Percentiles rank a stretch among this genome's conserved stretches.
These are phyloP conservation scores for Penicillium macrosclerotiorum DNA, from an alignment of 495 filamentous ascomycete species.

Conservation along the genomic window DNA sequence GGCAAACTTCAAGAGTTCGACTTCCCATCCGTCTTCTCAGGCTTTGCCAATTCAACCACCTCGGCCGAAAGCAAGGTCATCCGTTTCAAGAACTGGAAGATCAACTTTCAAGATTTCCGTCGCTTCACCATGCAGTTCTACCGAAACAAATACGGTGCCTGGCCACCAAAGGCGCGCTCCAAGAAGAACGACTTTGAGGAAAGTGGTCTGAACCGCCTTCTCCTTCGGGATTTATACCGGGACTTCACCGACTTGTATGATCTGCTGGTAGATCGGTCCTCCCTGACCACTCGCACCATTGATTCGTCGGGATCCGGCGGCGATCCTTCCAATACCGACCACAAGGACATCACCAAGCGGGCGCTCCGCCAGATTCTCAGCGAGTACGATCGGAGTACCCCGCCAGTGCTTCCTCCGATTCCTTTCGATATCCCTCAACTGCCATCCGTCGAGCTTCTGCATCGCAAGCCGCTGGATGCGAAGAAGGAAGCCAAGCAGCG, in stretches of 20 bases:
- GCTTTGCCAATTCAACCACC: slow-evolving; percentile 76
- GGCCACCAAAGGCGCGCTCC: slow-evolving; percentile 87
- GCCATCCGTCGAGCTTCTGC: slow-evolving; percentile 62
- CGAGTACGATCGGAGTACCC: slow-evolving; percentile 84
- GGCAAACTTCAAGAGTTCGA: slow-evolving; percentile 77
- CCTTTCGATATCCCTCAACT: slow-evolving; percentile 86
- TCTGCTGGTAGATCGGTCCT: slow-evolving; percentile 72
- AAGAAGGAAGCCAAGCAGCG: slow-evolving; percentile 69
- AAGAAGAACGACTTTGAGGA: slow-evolving; percentile 93
- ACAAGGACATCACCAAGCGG: slow-evolving; percentile 43
- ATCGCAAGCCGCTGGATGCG: slow-evolving; percentile 57
- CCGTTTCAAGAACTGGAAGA: slow-evolving; percentile 81
- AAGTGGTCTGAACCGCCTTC: slow-evolving; percentile 77
- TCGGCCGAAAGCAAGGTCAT: slow-evolving; percentile 69
- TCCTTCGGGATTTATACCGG: slow-evolving; percentile 77
- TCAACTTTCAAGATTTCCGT: slow-evolving; percentile 68
- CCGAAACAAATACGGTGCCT: slow-evolving; percentile 80
- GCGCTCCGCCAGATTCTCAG: slow-evolving; percentile 70
- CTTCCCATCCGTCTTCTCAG: slow-evolving; percentile 88
- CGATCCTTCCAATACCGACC: slow-evolving; percentile 27
- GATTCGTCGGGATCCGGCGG: slow-evolving; percentile 36
- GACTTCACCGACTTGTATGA: slow-evolving; percentile 89
- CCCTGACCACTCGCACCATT: slow-evolving; percentile 52
- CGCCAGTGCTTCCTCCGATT: slow-evolving; percentile 86
- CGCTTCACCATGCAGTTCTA: slow-evolving; percentile 75